A percentile compares a stretch with the other conserved stretches of the same genome.
Evolutionary conservation across 2,329 filamentous ascomycete species (phyloP).

Genomic region (Alternaria alternata): DNA sequence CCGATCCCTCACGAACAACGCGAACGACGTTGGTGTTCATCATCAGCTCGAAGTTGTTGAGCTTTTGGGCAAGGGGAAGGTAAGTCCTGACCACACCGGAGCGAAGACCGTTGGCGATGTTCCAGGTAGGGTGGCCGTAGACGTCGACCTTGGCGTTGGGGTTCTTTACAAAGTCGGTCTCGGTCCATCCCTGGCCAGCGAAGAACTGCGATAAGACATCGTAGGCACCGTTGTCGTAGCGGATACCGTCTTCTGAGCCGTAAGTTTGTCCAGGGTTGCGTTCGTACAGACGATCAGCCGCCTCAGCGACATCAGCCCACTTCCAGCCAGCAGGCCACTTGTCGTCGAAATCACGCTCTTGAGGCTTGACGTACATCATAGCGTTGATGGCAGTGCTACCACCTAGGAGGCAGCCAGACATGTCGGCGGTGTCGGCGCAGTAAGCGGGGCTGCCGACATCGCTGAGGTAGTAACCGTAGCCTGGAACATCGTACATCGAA

Average conservation of each 20-base stretch:
- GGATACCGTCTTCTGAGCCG: conserved; percentile 70
- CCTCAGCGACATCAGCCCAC: conserved; percentile 65
- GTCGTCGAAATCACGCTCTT: conserved; percentile 69
- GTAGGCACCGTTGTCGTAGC: conserved; percentile 71
- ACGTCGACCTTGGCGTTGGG: conserved; percentile 68
- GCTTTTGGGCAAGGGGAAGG: conserved; percentile 66
- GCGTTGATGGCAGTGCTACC: conserved; percentile 70
- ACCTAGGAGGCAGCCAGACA: conserved; percentile 74
- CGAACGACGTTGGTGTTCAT: conserved; percentile 71
- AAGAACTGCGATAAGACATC: conserved; percentile 69
- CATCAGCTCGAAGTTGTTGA: conserved; percentile 72
- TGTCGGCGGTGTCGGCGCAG: conserved; percentile 73
- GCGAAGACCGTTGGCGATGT: conserved; percentile 70
- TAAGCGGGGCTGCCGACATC: conserved; percentile 39
- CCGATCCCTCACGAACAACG: conserved; percentile 67
- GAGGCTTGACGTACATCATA: conserved; percentile 47
- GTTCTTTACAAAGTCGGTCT: conserved; percentile 67
- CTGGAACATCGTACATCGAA: conserved; percentile 51
- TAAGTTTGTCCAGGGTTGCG: conserved; percentile 74
- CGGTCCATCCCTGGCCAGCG: conserved; percentile 66
- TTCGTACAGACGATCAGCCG: conserved; percentile 71
- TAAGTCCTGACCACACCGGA: conserved; percentile 76
- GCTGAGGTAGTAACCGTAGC: conserved; percentile 46
- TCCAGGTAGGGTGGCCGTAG: conserved; percentile 71
- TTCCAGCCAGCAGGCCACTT: conserved; percentile 78